Evolutionary conservation across 1,284 basidiomycete species (phyloP).

Genomic region (Cerrena zonata): DNA sequence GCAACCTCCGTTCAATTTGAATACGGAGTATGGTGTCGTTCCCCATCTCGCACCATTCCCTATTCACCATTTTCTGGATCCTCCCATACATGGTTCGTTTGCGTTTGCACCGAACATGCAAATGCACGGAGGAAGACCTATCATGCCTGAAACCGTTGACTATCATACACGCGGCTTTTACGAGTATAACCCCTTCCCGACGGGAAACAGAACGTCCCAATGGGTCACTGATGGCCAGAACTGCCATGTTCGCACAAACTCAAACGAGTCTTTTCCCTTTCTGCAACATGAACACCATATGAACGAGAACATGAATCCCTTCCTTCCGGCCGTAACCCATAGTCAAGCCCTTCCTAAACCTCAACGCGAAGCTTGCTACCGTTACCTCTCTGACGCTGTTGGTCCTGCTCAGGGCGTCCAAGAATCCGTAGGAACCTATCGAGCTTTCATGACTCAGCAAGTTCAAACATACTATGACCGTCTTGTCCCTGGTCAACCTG

Average conservation of each 20-base stretch:
- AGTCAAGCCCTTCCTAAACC: conserved; percentile 33
- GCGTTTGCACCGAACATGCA: not conserved
- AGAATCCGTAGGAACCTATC: conserved; percentile 50
- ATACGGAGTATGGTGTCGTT: not conserved
- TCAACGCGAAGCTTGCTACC: conserved; percentile 48
- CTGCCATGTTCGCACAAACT: conserved; percentile 1
- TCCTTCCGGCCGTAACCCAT: conserved; percentile 11
- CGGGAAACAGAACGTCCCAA: conserved; percentile 10
- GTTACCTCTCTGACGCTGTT: conserved; percentile 43
- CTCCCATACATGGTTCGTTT: not conserved
- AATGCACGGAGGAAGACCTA: not conserved
- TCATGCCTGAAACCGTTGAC: not conserved
- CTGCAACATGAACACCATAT: not conserved
- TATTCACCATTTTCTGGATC: conserved; percentile 7
- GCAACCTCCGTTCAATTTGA: not conserved
- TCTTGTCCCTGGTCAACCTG: conserved; percentile 18
- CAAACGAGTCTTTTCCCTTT: not conserved
- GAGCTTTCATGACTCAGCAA: conserved; percentile 46
- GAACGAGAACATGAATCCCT: conserved; percentile 1
- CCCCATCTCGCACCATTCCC: conserved; percentile 1
- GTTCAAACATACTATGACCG: conserved; percentile 40
- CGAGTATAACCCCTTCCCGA: not conserved
- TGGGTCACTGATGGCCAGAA: conserved; percentile 13
- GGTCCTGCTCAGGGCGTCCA: conserved; percentile 42
- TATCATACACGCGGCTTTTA: not conserved